Base-by-base conservation (phyloP, 495 filamentous ascomycete species). In the Melanomma pulvis-pyrius region DNA sequence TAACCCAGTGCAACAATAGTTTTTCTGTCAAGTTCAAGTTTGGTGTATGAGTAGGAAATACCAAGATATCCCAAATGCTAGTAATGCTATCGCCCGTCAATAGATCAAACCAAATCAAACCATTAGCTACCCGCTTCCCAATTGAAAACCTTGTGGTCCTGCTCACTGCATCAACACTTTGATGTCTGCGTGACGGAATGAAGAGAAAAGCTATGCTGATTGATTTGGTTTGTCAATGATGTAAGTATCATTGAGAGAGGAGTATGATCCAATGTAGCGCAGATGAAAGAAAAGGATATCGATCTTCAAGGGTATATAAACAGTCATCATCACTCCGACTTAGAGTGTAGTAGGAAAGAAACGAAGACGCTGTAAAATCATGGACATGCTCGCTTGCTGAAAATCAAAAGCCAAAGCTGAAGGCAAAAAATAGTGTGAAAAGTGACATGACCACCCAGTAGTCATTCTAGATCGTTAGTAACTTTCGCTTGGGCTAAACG, bases 381-480 rank as follows among this genome's bases (percentile, higher is more conserved):
- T 9, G 25, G 25, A 30, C 25, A 7, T n/a, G 51, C 51, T 54
- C 51, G 51, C 29, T 54, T 24, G 51, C 51, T 58, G 15, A 58
- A 11, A 47, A 47, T 8, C n/a, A 41, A 28, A 32, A 56, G 29
- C 19, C 24, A 64, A 48, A 49, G 47, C 25, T 19, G 17, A 29
- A 12, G 34, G 5, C 17, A 47, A 59, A 51, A 52, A 13, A 39
- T 34, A 59, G 22, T 21, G 21, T 17, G 47, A 67, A 47, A 29
- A 30, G 32, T 24, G 51, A 68, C 49, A 61, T 21, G 19, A n/a
- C 55, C 63, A 52, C 48, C 63, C 63, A 65, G 46, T 61, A 36
- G 51, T 49, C 54, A 59, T 46, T 59, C 28, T 55, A 34, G 34
- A 32, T 34, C 26, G 57, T 68, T 22, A 59, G 26, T 25, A 1